Evolutionary conservation across 164 flowering plant genomes (phyloP).

Genomic region (Chimonanthus praecox): DNA sequence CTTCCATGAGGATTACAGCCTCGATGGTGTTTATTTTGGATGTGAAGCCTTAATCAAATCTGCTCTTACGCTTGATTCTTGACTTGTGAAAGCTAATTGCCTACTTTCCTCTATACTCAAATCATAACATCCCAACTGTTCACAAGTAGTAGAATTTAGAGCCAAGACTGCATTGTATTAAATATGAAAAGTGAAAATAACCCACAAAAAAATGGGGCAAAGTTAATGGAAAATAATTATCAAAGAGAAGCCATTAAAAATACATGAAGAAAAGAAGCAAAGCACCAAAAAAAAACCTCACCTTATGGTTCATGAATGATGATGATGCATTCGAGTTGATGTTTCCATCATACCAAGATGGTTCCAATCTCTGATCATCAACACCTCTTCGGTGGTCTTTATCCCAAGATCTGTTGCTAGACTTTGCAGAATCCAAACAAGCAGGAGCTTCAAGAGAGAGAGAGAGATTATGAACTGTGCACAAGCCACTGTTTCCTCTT

Average conservation of each 20-base stretch:
- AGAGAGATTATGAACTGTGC: constrained; percentile 17
- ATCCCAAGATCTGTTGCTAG: constrained; percentile 7
- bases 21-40: too few relatives aligned
- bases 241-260: constrained; percentile 5
- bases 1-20: too few relatives aligned
- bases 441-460: constrained; percentile 11
- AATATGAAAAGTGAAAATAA: background rate
- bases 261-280: background rate
- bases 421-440: constrained; percentile 16
- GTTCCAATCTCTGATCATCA: constrained; percentile 12
- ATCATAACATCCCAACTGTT: too few relatives aligned
- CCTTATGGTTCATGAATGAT: background rate
- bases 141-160: too few relatives aligned
- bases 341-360: constrained; percentile 15
- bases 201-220: background rate
- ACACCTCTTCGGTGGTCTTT: constrained; percentile 9
- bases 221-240: background rate
- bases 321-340: constrained; percentile 12
- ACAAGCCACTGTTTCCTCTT: constrained; percentile 38
- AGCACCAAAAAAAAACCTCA: constrained; percentile 5
- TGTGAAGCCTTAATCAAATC: too few relatives aligned
- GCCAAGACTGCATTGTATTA: too few relatives aligned
- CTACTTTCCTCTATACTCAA: too few relatives aligned
- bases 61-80: too few relatives aligned
- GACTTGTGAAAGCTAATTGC: too few relatives aligned